A percentile compares a stretch with the other conserved stretches of the same genome.
Evolutionary conservation across 1,284 basidiomycete genomes (phyloP).

Genomic region (Somion occarium): DNA sequence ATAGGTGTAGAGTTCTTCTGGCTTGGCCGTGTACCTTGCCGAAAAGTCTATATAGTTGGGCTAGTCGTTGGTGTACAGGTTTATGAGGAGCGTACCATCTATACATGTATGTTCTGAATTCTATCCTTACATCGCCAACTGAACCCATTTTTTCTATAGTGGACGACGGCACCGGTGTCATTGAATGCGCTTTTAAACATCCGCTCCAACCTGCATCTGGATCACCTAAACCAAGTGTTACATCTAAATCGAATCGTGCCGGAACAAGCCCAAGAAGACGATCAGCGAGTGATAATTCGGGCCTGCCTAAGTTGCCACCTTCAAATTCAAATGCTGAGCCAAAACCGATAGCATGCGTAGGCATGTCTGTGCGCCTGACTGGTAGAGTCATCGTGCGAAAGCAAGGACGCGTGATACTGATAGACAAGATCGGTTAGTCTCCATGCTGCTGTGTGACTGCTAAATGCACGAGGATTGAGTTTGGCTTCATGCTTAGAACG

Average conservation of each 20-base stretch:
- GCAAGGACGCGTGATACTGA: conserved; percentile 41
- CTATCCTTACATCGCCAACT: no score
- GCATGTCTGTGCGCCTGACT: conserved; percentile 41
- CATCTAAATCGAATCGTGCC: no score
- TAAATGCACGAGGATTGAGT: conserved; percentile 1
- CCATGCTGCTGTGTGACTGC: background rate
- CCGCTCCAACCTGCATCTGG: conserved; percentile 6
- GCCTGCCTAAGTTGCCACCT: background rate
- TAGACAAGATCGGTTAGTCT: conserved; percentile 32
- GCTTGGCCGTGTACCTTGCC: conserved; percentile 68
- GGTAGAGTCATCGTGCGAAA: conserved; percentile 40
- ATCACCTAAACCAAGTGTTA: background rate
- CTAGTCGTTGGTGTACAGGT: conserved; percentile 57
- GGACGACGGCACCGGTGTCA: conserved; percentile 67
- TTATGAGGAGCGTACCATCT: conserved; percentile 55
- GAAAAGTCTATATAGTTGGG: conserved; percentile 54
- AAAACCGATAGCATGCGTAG: conserved; percentile 41
- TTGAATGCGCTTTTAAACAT: conserved; percentile 55
- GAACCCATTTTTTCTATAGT: no score
- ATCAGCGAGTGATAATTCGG: conserved; percentile 1
- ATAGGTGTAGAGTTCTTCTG: conserved; percentile 52
- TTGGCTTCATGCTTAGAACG: conserved; percentile 27
- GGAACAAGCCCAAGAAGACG: no score
- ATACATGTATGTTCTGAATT: conserved; percentile 43
- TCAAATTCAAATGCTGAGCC: conserved; percentile 16